Evolutionary conservation across 306 rosid genomes (phyloP), one percentile per base, ranked within the genome.

Genomic region (Quercus berberidifolia): DNA sequence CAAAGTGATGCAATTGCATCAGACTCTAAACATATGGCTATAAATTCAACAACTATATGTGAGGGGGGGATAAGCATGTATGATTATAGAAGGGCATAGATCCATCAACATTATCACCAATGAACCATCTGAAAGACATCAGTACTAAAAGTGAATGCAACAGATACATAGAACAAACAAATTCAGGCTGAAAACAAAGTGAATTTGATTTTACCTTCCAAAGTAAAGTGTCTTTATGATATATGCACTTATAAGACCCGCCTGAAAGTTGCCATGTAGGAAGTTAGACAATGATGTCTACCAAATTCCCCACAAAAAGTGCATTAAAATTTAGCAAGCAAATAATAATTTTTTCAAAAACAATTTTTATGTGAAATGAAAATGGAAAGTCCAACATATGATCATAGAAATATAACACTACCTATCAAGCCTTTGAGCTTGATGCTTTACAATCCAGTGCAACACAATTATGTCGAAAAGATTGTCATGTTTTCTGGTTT

Each of bases 141-240:
- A 58, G 2, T n/a, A 8, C 4, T 21, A 58, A 12, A 58, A 21
- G 13, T 8, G 31, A 58, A 7, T 25, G 51, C 64, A 58, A 20
- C 30, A 58, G 28, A 19, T n/a, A 21, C 64, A 58, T n/a, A 7
- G 51, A 43, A 43, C 3, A 3, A 43, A 43, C 51, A 43, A 9
- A 2, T 41, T 41, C 49, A 1, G 2, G 49, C 2, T 1, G 14
- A 30, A 43, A 31, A 15, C 68, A 7, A 2, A 7, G 33, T 0
- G 6, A 46, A 65, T 33, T 11, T 72, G 25, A 63, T 35, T 55
- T 26, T 86, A 90, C 96, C 96, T 90, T 80, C 97, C 96, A 12
- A 92, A 82, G 75, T 90, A 92, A 9, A 92, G 93, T 25, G 88
- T 83, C 82, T 90, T 92, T 55, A 89, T 90, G 82, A 89, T 86